A percentile compares a stretch with the other conserved stretches of the same genome.
Evolutionary conservation across 1,284 basidiomycete species (phyloP).

Genomic region (Porodaedalea pini): DNA sequence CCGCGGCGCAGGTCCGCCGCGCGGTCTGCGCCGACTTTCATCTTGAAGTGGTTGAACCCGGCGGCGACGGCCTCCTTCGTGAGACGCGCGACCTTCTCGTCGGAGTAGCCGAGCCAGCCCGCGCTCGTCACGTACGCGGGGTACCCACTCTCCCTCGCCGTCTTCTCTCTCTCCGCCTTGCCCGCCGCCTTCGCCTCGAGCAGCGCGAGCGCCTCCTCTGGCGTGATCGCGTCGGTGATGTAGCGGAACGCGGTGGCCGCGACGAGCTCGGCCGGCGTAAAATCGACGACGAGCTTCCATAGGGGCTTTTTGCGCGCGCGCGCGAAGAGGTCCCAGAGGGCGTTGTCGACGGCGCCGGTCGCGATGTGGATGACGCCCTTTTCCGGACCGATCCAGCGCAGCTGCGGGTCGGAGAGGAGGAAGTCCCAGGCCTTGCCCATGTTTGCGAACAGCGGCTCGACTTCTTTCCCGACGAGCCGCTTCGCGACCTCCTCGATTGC

Average conservation of each 20-base stretch:
- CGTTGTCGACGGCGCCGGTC: slow-evolving; percentile 76
- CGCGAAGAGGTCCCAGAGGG: slow-evolving; percentile 82
- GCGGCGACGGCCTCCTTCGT: slow-evolving; percentile 81
- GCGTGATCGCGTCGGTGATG: slow-evolving; percentile 90
- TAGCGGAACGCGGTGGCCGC: slow-evolving; percentile 84
- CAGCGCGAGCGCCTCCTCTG: slow-evolving; percentile 83
- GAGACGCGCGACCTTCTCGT: slow-evolving; percentile 86
- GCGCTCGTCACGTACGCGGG: slow-evolving; percentile 94
- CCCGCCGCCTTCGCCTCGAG: slow-evolving; percentile 73
- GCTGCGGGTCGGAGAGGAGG: slow-evolving; percentile 81
- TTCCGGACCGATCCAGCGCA: slow-evolving; percentile 90
- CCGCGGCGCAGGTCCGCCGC: slow-evolving; percentile 85
- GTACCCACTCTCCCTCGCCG: slow-evolving; percentile 72
- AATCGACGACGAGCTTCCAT: slow-evolving; percentile 83
- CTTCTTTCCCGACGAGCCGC: slow-evolving; percentile 80
- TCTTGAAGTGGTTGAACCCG: slow-evolving; percentile 96
- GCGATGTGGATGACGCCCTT: slow-evolving; percentile 87
- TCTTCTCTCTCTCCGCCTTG: slow-evolving; percentile 76
- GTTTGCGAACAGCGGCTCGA: slow-evolving; percentile 78
- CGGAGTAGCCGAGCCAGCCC: slow-evolving; percentile 89
- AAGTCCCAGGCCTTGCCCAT: slow-evolving; percentile 86
- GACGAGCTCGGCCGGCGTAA: slow-evolving; percentile 87
- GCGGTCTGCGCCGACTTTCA: slow-evolving; percentile 89
- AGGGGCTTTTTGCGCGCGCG: slow-evolving; percentile 73
- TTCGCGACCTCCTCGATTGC: slow-evolving; percentile 78